Conservation (phyloP, 1,139 yeast species). For the Groenewaldozyma auringiensis region DNA sequence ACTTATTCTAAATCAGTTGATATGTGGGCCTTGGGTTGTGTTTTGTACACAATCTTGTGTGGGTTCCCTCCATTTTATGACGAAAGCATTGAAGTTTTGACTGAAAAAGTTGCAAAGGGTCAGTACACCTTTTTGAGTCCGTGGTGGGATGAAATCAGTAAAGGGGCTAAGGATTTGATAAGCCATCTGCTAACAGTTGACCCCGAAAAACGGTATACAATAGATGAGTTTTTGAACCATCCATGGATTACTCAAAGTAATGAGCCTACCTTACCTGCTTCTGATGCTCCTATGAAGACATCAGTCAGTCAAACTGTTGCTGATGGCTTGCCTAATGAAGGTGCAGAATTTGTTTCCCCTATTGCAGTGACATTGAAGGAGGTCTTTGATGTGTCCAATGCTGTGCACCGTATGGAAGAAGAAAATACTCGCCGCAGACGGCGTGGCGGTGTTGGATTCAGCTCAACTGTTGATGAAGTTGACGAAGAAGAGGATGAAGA, state of each 20-base stretch:
- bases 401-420: slow-evolving; percentile 89
- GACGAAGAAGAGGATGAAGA: slow-evolving; percentile 28
- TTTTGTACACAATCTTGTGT: slow-evolving; percentile 77
- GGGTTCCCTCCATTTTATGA: slow-evolving; percentile 97
- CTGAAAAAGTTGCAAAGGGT: slow-evolving; percentile 76
- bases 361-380: slow-evolving; percentile 90
- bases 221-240: slow-evolving; percentile 69
- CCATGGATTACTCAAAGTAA: slow-evolving; percentile 60
- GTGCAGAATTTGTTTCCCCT: slow-evolving; percentile 53
- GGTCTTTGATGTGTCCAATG: slow-evolving; percentile 90
- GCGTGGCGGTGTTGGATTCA: slow-evolving; percentile 1
- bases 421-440: slow-evolving; percentile 50
- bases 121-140: slow-evolving; percentile 78
- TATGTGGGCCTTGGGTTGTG: slow-evolving; percentile 96
- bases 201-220: slow-evolving; percentile 67
- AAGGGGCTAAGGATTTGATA: slow-evolving; percentile 75
- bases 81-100: slow-evolving; percentile 71
- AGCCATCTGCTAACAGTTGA: slow-evolving; percentile 71
- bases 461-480: slow-evolving; percentile 8
- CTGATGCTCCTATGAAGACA: slow-evolving; percentile 8
- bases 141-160: slow-evolving; percentile 94
- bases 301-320: slow-evolving; percentile 8
- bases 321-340: slow-evolving; percentile 16
- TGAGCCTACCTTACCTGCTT: slow-evolving; percentile 24
- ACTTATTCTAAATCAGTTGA: slow-evolving; percentile 85